Base-by-base conservation (phyloP, 495 filamentous ascomycete species). In the Penicillium ucsense region DNA sequence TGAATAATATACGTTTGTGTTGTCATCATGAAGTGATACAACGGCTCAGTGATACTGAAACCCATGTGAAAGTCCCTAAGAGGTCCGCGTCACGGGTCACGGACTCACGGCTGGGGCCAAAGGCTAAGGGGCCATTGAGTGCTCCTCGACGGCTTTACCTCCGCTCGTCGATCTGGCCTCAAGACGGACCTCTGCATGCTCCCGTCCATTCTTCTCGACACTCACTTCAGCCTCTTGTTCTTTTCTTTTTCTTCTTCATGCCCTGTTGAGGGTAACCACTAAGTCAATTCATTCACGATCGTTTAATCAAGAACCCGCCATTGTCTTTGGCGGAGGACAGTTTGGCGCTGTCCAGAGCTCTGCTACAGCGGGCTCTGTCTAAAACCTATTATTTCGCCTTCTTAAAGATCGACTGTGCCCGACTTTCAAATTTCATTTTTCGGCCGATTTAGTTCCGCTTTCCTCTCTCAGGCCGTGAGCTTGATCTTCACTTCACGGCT, bases 241-340 rank as follows among this genome's bases (percentile, higher is more conserved):
- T 34, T 41, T 54, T 51, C n/a, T 47, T 55, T 46, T 48, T 34
- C 45, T 49, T 48, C 49, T 43, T 20, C 20, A 20, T 52, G 40
- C 50, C 55, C 61, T 66, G 63, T 62, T 53, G 71, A 71, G 70
- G 68, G 62, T 58, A 48, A 46, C 58, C 49, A 54, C 47, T 44
- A 60, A 49, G 64, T 50, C 33, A 49, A 55, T 52, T 20, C 20
- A 50, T 53, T 55, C 54, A 62, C 68, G 63, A 62, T 69, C 63
- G 57, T 68, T 20, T 74, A 66, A 65, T 57, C 54, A 52, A 48
- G 33, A 41, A 35, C 27, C 53, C 42, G 53, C 61, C 53, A 55
- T 48, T 54, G 29, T 27, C 32, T 27, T 28, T 61, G 20, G 57
- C 60, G 52, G 58, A 51, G 60, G 59, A 41, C 33, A 31, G 46